Percentiles rank a stretch among this genome's conserved stretches.
phyloP scores from a whole-genome alignment of 2,329 filamentous ascomycete genomes.

The Colletotrichum sp. region DNA sequence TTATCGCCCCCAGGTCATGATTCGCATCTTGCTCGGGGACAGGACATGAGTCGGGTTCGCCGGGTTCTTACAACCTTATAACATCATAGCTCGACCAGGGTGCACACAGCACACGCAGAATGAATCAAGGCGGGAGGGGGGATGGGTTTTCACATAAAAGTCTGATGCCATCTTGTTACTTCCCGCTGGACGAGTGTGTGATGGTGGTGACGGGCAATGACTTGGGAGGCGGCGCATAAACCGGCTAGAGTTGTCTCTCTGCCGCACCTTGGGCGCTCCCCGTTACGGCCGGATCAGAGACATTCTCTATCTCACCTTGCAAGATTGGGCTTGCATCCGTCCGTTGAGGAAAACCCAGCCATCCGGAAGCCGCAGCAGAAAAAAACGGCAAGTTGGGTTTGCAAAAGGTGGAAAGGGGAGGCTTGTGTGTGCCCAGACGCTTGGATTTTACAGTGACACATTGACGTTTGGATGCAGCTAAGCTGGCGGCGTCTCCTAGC shows the following conservation, averaged over 20 bases:
- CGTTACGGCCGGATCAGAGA: background rate
- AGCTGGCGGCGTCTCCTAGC: background rate
- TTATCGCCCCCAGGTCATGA: background rate
- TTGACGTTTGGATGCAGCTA: background rate
- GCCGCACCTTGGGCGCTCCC: background rate
- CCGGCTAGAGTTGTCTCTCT: background rate
- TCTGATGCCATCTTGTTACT: background rate
- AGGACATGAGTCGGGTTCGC: background rate
- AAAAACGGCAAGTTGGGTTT: background rate
- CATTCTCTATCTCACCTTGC: background rate
- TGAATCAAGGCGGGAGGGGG: background rate
- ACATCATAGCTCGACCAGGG: background rate
- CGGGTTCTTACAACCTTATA: background rate
- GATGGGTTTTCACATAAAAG: background rate
- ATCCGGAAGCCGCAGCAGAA: background rate
- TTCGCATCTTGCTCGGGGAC: background rate
- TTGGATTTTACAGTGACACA: background rate
- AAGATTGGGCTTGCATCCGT: background rate
- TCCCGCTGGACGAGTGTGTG: background rate
- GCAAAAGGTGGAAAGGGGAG: background rate
- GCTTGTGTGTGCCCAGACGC: background rate
- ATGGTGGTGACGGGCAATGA: background rate
- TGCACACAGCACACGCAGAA: background rate
- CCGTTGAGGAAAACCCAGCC: background rate
- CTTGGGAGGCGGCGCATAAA: background rate